These are phyloP conservation scores for Zea luxurians DNA, from an alignment of 176 grass and related monocot genomes.

Conservation along the genomic window DNA sequence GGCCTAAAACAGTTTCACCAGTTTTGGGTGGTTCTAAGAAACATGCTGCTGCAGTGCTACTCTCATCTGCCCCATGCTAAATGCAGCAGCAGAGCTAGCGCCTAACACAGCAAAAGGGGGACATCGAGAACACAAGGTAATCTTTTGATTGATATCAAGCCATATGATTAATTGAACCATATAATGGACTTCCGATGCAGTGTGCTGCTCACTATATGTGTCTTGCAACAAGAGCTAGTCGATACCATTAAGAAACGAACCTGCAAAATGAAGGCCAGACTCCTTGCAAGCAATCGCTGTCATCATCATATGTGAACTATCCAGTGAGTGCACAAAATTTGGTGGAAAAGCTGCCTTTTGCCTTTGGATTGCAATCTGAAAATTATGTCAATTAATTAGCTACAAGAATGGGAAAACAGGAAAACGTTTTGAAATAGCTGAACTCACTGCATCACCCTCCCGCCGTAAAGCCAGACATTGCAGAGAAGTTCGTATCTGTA, in stretches of 20 bases:
- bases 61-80: background rate
- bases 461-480: conserved; percentile 65
- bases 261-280: conserved; percentile 85
- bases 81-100: background rate
- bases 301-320: conserved; percentile 99
- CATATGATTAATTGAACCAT: background rate
- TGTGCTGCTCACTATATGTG: conserved; percentile 9
- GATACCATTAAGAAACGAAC: conserved; percentile 37
- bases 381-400: conserved; percentile 35
- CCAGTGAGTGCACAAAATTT: conserved; percentile 95
- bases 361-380: conserved; percentile 68
- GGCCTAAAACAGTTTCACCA: background rate
- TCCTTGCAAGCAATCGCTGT: conserved; percentile 88
- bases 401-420: background rate
- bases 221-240: conserved; percentile 6
- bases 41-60: background rate
- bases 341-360: conserved; percentile 92
- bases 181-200: background rate
- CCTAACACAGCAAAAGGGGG: background rate
- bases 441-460: conserved; percentile 66
- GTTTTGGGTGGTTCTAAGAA: background rate
- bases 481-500: conserved; percentile 80
- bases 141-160: background rate
- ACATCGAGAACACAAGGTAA: background rate
- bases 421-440: background rate